phyloP scores from a whole-genome alignment of 257 asterid genomes.

The Capsicum chinense region DNA sequence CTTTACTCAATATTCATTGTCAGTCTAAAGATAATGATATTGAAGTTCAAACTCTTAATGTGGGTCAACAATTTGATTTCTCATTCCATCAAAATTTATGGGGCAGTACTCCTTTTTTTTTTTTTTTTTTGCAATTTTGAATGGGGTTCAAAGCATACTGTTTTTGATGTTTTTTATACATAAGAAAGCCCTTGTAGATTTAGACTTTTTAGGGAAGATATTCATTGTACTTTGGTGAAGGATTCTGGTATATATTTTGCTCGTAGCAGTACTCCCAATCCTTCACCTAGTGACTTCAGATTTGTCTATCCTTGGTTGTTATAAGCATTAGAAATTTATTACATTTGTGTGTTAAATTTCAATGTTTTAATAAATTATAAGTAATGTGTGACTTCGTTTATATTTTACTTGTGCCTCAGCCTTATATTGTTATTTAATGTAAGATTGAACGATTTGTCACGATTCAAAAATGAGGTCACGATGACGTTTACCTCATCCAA shows the following conservation, averaged over 20 bases:
- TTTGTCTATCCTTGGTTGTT: neutral
- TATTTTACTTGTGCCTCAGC: no score
- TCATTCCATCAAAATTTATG: neutral
- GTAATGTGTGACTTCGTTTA: neutral
- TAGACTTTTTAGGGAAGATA: neutral
- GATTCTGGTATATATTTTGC: conserved; percentile 19
- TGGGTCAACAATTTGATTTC: neutral
- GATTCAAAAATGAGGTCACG: no score
- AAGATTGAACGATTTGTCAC: no score
- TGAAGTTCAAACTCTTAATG: neutral
- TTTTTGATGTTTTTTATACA: neutral
- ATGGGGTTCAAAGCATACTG: neutral
- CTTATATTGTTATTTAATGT: no score
- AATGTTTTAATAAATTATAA: no score
- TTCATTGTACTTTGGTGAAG: neutral
- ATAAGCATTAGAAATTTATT: neutral
- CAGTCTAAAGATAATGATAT: neutral
- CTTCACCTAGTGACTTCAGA: neutral
- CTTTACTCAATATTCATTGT: neutral
- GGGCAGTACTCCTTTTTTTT: neutral
- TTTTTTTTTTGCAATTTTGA: neutral
- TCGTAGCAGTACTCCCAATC: neutral
- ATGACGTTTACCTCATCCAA: no score
- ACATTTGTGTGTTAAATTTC: neutral
- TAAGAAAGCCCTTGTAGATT: neutral